Evolutionary conservation across 2,329 filamentous ascomycete genomes (phyloP).

Genomic region (Amauroascus niger): DNA sequence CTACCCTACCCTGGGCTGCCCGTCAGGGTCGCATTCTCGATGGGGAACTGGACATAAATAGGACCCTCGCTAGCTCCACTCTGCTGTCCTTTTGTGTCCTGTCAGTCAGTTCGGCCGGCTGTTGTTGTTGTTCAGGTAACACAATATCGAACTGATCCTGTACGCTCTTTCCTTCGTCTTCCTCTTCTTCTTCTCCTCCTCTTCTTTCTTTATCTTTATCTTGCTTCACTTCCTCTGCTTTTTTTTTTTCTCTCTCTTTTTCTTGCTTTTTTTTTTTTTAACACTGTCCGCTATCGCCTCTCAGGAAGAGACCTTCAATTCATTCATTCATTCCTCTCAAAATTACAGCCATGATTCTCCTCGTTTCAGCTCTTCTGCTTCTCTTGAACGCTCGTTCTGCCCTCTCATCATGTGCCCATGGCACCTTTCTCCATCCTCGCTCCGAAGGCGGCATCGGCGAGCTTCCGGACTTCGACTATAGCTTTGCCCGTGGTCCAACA

Average conservation of each 20-base stretch:
- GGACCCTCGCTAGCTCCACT: conserved; percentile 4
- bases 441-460: conserved; percentile 27
- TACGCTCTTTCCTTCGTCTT: conserved; percentile 1
- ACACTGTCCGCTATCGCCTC: neutral
- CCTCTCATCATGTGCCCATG: conserved; percentile 35
- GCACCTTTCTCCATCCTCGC: conserved; percentile 30
- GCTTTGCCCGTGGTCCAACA: conserved; percentile 39
- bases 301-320: neutral
- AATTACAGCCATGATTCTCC: conserved; percentile 4
- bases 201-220: neutral
- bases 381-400: conserved; percentile 13
- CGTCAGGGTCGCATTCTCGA: conserved; percentile 4
- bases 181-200: neutral
- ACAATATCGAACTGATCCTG: conserved; percentile 2
- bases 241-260: neutral
- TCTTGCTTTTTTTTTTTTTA: neutral
- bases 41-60: conserved; percentile 5
- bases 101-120: neutral
- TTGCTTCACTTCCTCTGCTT: no score
- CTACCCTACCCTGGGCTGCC: no score
- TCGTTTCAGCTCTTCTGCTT: conserved; percentile 2
- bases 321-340: neutral
- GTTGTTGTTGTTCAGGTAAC: conserved; percentile 9
- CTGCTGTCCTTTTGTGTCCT: neutral
- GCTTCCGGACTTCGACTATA: conserved; percentile 36